phyloP scores from a whole-genome alignment of 2,329 filamentous ascomycete species.

The Verticillium nubilum region DNA sequence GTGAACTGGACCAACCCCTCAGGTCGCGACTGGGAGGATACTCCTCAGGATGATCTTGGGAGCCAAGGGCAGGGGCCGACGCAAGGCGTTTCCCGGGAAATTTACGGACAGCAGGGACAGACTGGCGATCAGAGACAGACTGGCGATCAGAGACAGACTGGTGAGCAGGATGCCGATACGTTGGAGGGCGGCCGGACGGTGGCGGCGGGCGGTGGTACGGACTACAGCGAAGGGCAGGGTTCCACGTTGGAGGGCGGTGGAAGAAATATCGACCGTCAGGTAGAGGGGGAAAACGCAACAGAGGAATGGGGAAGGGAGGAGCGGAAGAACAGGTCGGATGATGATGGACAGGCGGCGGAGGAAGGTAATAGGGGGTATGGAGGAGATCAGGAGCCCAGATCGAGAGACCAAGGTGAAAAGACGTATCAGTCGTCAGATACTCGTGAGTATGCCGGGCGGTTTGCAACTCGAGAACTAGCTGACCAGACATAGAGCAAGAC shows the following conservation, averaged over 20 bases:
- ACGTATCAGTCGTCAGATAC: too few species aligned
- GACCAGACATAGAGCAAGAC: not conserved
- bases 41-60: too few species aligned
- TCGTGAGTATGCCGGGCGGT: too few species aligned
- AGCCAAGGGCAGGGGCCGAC: too few species aligned
- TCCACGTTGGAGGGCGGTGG: too few species aligned
- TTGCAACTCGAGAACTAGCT: not conserved
- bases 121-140: too few species aligned
- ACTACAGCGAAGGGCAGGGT: not conserved
- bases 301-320: not conserved
- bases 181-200: not conserved
- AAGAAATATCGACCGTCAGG: not conserved
- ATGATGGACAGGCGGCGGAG: not conserved
- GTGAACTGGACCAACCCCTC: too few species aligned
- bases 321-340: not conserved
- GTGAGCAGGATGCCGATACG: not conserved
- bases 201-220: not conserved
- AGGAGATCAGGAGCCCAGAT: not conserved
- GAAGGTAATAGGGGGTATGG: not conserved
- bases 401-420: not conserved
- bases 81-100: too few species aligned
- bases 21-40: too few species aligned
- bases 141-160: too few species aligned
- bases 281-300: not conserved
- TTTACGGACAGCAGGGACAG: too few species aligned